A percentile compares a stretch with the other conserved stretches of the same genome.
Evolutionary conservation across 2,329 filamentous ascomycete genomes (phyloP).

Genomic region (Paecilomyces fulvus): DNA sequence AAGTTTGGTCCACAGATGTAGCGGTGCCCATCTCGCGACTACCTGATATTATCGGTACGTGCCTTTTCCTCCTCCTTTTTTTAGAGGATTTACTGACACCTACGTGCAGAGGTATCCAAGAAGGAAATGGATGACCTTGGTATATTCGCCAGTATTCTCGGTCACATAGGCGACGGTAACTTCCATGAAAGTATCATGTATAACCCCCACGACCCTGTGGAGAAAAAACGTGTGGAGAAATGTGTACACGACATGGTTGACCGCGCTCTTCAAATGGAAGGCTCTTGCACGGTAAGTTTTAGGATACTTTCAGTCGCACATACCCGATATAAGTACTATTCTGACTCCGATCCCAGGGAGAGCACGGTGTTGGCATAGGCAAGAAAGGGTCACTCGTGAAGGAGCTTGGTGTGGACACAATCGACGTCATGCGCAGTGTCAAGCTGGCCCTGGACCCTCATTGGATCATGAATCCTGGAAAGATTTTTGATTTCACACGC

Average conservation of each 20-base stretch:
- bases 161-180: constrained; percentile 88
- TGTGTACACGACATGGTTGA: constrained; percentile 87
- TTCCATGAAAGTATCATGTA: constrained; percentile 94
- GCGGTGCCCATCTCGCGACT: constrained; percentile 53
- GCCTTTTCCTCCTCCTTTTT: neutral
- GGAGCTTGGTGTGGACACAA: constrained; percentile 71
- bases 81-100: constrained; percentile 1
- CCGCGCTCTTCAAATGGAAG: constrained; percentile 87
- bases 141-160: constrained; percentile 77
- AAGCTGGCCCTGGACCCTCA: constrained; percentile 75
- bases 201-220: constrained; percentile 57
- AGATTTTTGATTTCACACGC: constrained; percentile 64
- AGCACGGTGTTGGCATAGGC: constrained; percentile 77
- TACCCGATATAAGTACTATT: neutral
- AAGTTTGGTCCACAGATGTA: constrained; percentile 56
- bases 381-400: constrained; percentile 73
- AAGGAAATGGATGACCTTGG: constrained; percentile 80
- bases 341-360: constrained; percentile 43
- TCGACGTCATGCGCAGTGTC: constrained; percentile 76
- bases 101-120: constrained; percentile 64
- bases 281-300: constrained; percentile 62
- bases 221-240: constrained; percentile 66
- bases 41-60: constrained; percentile 52
- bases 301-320: constrained; percentile 1
- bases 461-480: constrained; percentile 88